Evolutionary conservation across 768 basidiomycete genomes (phyloP).

Genomic region (Lentinula sp.): DNA sequence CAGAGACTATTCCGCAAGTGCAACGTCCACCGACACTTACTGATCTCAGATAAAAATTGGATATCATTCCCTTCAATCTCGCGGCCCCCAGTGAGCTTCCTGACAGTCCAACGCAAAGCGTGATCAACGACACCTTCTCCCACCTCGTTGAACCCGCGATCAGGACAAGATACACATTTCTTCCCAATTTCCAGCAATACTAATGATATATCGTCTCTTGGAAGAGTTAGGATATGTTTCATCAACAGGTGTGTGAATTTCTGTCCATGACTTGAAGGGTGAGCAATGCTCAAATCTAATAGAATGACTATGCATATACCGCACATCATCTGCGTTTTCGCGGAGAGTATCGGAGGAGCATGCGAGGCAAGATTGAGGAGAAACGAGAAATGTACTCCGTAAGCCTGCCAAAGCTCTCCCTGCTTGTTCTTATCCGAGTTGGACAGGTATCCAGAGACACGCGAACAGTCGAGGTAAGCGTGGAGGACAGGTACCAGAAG

Average conservation of each 20-base stretch:
- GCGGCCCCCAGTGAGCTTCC: slow-evolving; percentile 31
- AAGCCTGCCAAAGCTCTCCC: slow-evolving; percentile 21
- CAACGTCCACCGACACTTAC: slow-evolving; percentile 3
- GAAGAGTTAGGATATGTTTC: slow-evolving; percentile 17
- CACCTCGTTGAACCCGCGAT: slow-evolving; percentile 14
- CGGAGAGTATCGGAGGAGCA: neutral
- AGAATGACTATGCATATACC: slow-evolving; percentile 20
- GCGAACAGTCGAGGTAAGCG: slow-evolving; percentile 39
- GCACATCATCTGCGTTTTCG: slow-evolving; percentile 13
- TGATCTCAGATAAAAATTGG: slow-evolving; percentile 19
- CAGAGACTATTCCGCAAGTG: neutral
- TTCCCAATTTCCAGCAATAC: slow-evolving; percentile 18
- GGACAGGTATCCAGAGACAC: slow-evolving; percentile 6
- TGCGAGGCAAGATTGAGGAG: slow-evolving; percentile 10
- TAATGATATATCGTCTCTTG: slow-evolving; percentile 19
- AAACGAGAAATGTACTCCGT: slow-evolving; percentile 21
- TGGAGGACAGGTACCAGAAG: slow-evolving; percentile 33
- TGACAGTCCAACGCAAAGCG: slow-evolving; percentile 49
- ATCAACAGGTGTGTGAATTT: slow-evolving; percentile 18
- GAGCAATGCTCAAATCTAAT: slow-evolving; percentile 20
- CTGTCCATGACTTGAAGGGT: slow-evolving; percentile 7
- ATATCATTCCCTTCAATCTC: slow-evolving; percentile 12
- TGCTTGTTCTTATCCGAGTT: slow-evolving; percentile 4
- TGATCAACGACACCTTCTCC: slow-evolving; percentile 32
- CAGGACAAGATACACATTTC: slow-evolving; percentile 24